Evolutionary conservation across 345 rosid genomes (phyloP).

Genomic region (Eucalyptus erythrocorys): DNA sequence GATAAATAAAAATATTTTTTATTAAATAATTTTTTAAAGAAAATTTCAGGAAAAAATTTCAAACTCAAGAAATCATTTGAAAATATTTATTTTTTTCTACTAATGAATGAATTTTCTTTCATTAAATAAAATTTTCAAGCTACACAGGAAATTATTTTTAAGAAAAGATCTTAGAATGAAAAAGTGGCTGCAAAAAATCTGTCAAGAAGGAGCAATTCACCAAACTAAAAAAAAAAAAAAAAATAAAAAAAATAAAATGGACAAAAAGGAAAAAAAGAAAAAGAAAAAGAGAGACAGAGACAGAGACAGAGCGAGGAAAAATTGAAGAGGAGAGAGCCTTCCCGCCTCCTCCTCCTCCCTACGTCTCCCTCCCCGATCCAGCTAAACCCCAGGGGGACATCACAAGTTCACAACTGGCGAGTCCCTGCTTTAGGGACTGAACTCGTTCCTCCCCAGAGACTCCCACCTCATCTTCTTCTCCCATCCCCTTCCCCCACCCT

Average conservation of each 20-base stretch:
- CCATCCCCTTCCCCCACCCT: background rate
- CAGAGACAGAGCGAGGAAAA: background rate
- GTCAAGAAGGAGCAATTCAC: background rate
- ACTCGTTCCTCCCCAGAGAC: background rate
- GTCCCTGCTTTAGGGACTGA: background rate
- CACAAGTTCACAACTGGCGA: background rate
- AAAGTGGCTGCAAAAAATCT: background rate
- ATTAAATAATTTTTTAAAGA: no score
- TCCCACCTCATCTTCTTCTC: background rate
- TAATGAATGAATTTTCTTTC: no score
- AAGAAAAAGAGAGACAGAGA: background rate
- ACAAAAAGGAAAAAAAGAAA: fast-evolving
- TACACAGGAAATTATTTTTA: no score
- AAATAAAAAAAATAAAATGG: no score
- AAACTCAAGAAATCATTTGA: no score
- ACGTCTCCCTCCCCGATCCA: background rate
- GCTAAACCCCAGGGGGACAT: background rate
- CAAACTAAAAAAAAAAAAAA: background rate
- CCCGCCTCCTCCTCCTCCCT: background rate
- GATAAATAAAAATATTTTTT: background rate
- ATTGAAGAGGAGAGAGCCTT: background rate
- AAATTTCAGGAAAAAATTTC: no score
- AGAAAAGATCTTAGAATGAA: no score
- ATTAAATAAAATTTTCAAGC: no score
- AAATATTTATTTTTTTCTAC: no score